Conservation (phyloP, 495 filamentous ascomycete genomes). For the Penicillium roqueforti region DNA sequence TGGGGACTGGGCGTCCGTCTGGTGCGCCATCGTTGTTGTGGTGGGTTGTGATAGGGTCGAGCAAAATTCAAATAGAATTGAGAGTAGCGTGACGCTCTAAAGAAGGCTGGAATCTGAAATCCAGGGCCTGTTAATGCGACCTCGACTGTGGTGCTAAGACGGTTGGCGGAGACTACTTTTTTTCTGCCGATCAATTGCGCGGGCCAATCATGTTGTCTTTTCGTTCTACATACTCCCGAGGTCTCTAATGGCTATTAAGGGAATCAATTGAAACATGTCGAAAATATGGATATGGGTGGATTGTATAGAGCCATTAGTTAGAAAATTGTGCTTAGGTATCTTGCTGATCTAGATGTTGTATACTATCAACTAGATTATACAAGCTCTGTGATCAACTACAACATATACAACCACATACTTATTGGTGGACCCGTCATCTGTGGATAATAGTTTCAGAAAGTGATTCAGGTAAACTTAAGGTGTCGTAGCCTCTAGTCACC, state of each 20-base stretch:
- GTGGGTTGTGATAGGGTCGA: not conserved
- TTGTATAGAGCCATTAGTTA: too few relatives aligned
- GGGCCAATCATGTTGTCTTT: not conserved
- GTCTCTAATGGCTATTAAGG: not conserved
- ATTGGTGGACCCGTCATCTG: too few relatives aligned
- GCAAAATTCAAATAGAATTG: not conserved
- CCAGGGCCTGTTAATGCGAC: not conserved
- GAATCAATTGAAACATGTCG: not conserved
- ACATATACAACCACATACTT: too few relatives aligned
- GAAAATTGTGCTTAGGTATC: too few relatives aligned
- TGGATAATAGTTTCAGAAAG: too few relatives aligned
- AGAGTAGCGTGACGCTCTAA: not conserved
- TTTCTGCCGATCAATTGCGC: slow-evolving; percentile 8
- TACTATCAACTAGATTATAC: too few relatives aligned
- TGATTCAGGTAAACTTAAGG: too few relatives aligned
- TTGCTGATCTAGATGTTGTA: too few relatives aligned
- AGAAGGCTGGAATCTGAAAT: not conserved
- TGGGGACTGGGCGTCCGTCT: slow-evolving; percentile 44
- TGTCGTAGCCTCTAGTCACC: too few relatives aligned
- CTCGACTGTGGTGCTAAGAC: slow-evolving; percentile 1
- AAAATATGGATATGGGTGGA: too few relatives aligned
- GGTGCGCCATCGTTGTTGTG: slow-evolving; percentile 19
- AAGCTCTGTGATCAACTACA: too few relatives aligned
- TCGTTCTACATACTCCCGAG: not conserved
- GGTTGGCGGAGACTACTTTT: slow-evolving; percentile 9